Base-by-base conservation (phyloP, 2,329 filamentous ascomycete species). In the Ceratocystis ficicola region DNA sequence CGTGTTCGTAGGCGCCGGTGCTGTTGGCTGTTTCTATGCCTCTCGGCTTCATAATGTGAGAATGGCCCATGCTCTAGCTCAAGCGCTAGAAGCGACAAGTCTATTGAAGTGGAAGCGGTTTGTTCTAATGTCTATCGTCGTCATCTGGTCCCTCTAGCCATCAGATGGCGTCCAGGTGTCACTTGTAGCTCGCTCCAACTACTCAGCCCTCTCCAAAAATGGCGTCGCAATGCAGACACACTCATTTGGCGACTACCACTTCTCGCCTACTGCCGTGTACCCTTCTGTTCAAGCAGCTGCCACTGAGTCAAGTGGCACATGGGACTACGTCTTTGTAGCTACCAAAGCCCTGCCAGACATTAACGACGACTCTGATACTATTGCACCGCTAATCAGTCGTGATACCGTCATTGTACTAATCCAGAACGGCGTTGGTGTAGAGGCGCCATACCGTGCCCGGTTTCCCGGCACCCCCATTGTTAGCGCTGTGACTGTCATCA, bases 151-250 rank as follows among this genome's bases (percentile, higher is more conserved):
- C 46, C 2, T 48, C 22, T 67, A 82, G 80, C 80, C 80, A 7
- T 71, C 73, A 15, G 73, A 77, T 66, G 79, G 81, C 65, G 76
- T 85, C 50, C 77, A 81, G 66, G 83, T 88, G 62, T 89, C 87
- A 4, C 82, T 89, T 57, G 84, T 89, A 65, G 89, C 87, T 69
- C 83, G 88, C 62, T 89, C 87, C 50, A 90, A 90, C 76, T 90
- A 88, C 77, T 74, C 77, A 28, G 82, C 81, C 44, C 84, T 90
- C 59, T 78, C 80, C 64, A 74, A 76, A 8, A 75, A 79, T 28
- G 88, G 87, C 60, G 86, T 90, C 71, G 75, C 77, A 36, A 76
- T 91, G 44, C 79, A 82, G 63, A 89, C 86, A 3, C 83, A 81
- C 62, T 80, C 82, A 63, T 90, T 87, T 72, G 86, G 86, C 55